These are phyloP conservation scores for Usnea hakonensis DNA, from an alignment of 495 filamentous ascomycete genomes.

Conservation along the genomic window DNA sequence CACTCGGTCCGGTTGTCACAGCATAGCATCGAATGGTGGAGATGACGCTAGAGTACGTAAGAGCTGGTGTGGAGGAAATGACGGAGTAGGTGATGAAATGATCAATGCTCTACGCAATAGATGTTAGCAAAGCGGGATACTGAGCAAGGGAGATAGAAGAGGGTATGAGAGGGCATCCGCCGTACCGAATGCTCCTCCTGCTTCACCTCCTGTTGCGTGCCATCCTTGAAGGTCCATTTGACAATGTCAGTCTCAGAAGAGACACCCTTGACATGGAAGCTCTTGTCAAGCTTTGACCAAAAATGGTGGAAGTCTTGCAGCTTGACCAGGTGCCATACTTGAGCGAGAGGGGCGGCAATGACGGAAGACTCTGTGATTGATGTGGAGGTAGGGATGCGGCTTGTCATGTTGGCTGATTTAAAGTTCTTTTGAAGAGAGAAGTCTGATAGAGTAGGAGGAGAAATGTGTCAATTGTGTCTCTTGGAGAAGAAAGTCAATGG, in stretches of 20 bases:
- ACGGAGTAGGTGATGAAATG: conserved; percentile 64
- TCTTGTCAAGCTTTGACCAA: conserved; percentile 44
- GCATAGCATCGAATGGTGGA: conserved; percentile 55
- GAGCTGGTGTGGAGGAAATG: conserved; percentile 52
- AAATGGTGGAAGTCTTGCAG: conserved; percentile 51
- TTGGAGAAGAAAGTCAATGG: too few species aligned
- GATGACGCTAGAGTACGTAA: conserved; percentile 53
- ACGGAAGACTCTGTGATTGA: conserved; percentile 57
- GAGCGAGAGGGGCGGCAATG: conserved; percentile 51
- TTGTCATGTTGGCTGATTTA: conserved; percentile 25
- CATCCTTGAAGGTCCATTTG: conserved; percentile 58
- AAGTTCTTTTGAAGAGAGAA: not conserved
- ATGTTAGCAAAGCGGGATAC: not conserved
- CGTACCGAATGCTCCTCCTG: conserved; percentile 61
- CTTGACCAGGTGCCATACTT: conserved; percentile 65
- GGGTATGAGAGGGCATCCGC: conserved; percentile 5
- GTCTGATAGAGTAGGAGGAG: too few species aligned
- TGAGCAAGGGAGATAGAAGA: not conserved
- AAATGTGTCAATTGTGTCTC: too few species aligned
- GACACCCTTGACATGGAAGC: conserved; percentile 49
- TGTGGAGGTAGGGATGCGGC: conserved; percentile 53
- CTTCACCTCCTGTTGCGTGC: conserved; percentile 56
- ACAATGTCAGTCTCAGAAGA: conserved; percentile 55
- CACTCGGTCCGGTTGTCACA: conserved; percentile 51
- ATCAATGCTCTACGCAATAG: conserved; percentile 46